Percentiles rank a stretch among this genome's conserved stretches.
Evolutionary conservation across 306 rosid species (phyloP).

Genomic region (Pyrus communis): DNA sequence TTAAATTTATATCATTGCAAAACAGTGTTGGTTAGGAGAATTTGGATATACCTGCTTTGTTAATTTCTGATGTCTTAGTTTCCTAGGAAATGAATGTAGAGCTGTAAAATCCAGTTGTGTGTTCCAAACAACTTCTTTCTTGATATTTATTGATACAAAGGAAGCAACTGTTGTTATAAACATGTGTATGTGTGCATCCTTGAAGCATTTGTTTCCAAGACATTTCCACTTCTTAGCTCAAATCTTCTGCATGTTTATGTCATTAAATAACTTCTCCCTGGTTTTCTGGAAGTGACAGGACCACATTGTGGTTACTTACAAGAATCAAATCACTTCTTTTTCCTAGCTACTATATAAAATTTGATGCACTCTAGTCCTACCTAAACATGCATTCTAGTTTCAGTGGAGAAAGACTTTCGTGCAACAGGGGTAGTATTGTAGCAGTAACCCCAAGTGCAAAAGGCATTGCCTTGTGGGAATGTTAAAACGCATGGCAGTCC

Average conservation of each 20-base stretch:
- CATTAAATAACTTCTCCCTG: background rate
- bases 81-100: background rate
- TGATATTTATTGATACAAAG: background rate
- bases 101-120: background rate
- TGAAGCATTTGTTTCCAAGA: background rate
- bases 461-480: background rate
- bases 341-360: background rate
- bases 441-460: background rate
- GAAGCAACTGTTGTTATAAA: background rate
- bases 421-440: background rate
- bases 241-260: background rate
- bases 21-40: constrained; percentile 2
- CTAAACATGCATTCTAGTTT: background rate
- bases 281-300: constrained; percentile 9
- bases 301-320: background rate
- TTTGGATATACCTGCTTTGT: background rate
- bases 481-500: background rate
- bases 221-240: background rate
- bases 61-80: background rate
- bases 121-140: background rate
- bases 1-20: background rate
- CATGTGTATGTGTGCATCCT: background rate
- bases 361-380: background rate
- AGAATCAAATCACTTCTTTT: background rate
- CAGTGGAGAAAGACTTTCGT: background rate